These are phyloP conservation scores for Fusarium redolens DNA, from an alignment of 2,329 filamentous ascomycete genomes.

Conservation along the genomic window DNA sequence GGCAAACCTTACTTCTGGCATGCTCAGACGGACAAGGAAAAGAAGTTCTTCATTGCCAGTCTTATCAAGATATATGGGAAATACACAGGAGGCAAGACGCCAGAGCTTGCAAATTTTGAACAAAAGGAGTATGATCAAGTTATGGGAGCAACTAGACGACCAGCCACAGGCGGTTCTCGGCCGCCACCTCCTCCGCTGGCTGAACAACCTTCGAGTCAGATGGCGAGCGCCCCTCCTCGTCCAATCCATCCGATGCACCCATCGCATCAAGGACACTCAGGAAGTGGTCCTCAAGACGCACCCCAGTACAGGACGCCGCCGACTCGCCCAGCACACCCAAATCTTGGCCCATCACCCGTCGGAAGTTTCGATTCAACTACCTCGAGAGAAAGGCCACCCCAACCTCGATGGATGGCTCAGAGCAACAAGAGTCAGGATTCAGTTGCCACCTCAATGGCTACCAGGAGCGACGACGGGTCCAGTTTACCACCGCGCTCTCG, in stretches of 20 bases:
- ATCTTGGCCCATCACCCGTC: conserved; percentile 60
- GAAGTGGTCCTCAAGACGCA: conserved; percentile 39
- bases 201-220: conserved; percentile 40
- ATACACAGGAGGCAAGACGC: conserved; percentile 88
- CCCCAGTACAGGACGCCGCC: conserved; percentile 46
- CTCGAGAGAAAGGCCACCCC: conserved; percentile 54
- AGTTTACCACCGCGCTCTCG: conserved; percentile 65
- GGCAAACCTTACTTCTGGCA: conserved; percentile 98
- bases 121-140: conserved; percentile 81
- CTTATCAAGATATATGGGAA: conserved; percentile 96
- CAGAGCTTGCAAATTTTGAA: conserved; percentile 86
- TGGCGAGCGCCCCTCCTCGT: conserved; percentile 30
- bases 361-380: conserved; percentile 63
- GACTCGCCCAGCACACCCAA: conserved; percentile 51
- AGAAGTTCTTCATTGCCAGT: conserved; percentile 98
- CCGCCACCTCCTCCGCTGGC: conserved; percentile 44
- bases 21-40: conserved; percentile 92
- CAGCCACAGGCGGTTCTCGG: conserved; percentile 41
- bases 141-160: conserved; percentile 66
- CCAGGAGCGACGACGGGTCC: conserved; percentile 63
- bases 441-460: conserved; percentile 58
- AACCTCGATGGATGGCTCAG: conserved; percentile 60
- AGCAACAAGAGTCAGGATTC: conserved; percentile 70
- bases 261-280: conserved; percentile 23
- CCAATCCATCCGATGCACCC: conserved; percentile 31